Conservation (phyloP, 345 rosid genomes). For the Gossypioides kirkii region DNA sequence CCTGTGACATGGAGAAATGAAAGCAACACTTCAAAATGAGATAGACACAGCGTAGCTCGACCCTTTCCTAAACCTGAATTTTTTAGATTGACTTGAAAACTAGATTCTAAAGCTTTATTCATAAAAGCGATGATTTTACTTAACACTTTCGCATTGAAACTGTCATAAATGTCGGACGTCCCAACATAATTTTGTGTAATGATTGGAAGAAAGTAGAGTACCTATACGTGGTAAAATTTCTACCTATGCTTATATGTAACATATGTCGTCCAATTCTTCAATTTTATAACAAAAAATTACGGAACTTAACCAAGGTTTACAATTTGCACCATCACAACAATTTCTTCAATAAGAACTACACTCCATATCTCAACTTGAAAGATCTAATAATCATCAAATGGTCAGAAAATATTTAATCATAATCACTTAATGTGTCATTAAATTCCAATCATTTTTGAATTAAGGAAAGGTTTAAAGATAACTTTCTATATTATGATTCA, state of each 20-base stretch:
- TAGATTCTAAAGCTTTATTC: no score
- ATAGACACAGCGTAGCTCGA: no score
- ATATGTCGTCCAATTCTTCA: not conserved
- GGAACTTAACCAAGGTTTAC: not conserved
- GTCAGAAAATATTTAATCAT: not conserved
- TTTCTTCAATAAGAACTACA: not conserved
- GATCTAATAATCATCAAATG: not conserved
- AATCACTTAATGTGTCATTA: not conserved
- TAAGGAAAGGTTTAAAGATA: not conserved
- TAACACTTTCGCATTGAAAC: no score
- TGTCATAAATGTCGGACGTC: no score
- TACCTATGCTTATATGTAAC: not conserved
- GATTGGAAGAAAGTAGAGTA: not conserved
- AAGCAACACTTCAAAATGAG: no score
- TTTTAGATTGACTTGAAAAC: no score
- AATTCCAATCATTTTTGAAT: not conserved
- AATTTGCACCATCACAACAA: not conserved
- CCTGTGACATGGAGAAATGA: no score
- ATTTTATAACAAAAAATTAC: not conserved
- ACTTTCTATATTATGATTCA: not conserved
- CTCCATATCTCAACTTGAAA: not conserved
- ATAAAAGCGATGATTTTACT: no score
- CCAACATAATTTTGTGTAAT: not conserved
- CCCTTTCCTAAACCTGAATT: no score
- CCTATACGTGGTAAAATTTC: not conserved